Conservation (phyloP, 768 basidiomycete species). For the Lepiota brunneoincarnata region DNA sequence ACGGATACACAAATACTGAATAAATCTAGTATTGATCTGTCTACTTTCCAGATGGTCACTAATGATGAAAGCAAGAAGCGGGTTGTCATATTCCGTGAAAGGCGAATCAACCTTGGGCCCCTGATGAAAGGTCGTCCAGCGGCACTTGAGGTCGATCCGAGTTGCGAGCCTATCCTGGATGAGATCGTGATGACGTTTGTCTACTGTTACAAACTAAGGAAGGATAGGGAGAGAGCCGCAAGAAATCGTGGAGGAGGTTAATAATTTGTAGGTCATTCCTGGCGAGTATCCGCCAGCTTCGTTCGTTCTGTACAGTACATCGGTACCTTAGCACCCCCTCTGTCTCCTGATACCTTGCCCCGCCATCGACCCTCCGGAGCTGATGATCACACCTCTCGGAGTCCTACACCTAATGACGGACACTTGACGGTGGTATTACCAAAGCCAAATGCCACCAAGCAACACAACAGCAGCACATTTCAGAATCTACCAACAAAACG, state of each 20-base stretch:
- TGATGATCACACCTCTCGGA: no score
- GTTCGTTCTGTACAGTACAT: no score
- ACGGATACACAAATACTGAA: background rate
- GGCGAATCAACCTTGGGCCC: constrained; percentile 6
- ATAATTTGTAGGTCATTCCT: no score
- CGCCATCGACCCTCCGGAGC: no score
- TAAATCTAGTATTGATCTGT: background rate
- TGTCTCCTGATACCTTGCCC: no score
- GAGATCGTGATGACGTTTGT: constrained; percentile 30
- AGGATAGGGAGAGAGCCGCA: constrained; percentile 17
- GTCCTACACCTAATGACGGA: no score
- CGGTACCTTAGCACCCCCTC: no score
- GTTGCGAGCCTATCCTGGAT: constrained; percentile 25
- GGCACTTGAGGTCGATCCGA: constrained; percentile 24
- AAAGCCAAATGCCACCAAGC: no score
- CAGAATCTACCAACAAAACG: background rate
- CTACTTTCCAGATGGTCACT: constrained; percentile 12
- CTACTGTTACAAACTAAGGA: constrained; percentile 26
- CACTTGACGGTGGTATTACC: no score
- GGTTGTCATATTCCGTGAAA: constrained; percentile 17
- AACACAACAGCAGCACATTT: background rate
- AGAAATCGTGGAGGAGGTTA: background rate
- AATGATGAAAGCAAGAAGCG: constrained; percentile 19
- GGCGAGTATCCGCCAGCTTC: no score
- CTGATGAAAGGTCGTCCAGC: constrained; percentile 14